Evolutionary conservation across 805 yeast species (phyloP), one percentile per base, ranked within the genome.

Genomic region (Sugiyamaella mastotermitis): DNA sequence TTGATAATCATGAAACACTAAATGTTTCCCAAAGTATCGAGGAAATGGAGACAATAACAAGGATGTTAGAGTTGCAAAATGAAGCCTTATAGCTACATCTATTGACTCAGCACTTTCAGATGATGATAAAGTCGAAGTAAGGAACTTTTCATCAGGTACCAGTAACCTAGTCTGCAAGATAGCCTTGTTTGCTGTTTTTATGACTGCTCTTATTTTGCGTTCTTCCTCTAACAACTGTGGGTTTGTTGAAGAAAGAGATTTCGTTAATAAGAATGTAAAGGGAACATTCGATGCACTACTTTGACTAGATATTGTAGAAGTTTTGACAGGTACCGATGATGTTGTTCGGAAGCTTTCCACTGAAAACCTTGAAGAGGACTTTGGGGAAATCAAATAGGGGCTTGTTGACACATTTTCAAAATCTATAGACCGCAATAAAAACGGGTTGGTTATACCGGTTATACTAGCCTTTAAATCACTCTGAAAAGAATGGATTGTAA

Each of bases 381-480:
- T n/a, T n/a, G n/a, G n/a, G n/a, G n/a, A n/a, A n/a, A n/a, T n/a
- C n/a, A n/a, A n/a, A n/a, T n/a, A n/a, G n/a, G n/a, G n/a, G n/a
- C n/a, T n/a, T n/a, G n/a, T n/a, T n/a, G n/a, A n/a, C 10, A 10
- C 24, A 22, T 10, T 22, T 10, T 7, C 10, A 6, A 17, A 27
- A 13, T 27, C 30, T 27, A 27, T 27, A 7, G 17, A 29, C 15
- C 32, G 17, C 15, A 50, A 31, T 14, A 52, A 41, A 15, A 52
- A 39, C 24, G 55, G 55, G 35, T 52, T 52, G 13, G 55, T 49
- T 27, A 51, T 31, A 5, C 55, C 55, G 9, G 29, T 33, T 5
- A 48, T 42, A 2, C 50, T 48, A 7, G 31, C 17, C 15, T 16
- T 22, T 9, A 26, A 34, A 17, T 30, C 26, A 15, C 30, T 25